Conservation (phyloP, 345 rosid genomes). For the Arabis hirsuta region DNA sequence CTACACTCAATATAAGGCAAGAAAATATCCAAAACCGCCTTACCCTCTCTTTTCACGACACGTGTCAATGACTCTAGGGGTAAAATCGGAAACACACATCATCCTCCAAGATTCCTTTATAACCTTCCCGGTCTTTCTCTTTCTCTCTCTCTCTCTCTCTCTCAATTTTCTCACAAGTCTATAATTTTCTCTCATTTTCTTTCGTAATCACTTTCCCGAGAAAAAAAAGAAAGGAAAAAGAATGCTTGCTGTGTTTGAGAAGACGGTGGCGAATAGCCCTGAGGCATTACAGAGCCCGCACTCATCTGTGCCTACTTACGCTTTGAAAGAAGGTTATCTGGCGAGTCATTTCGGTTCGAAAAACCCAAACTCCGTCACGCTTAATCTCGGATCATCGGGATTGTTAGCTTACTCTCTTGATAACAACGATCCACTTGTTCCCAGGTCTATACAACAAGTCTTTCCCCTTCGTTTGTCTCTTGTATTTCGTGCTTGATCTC, state of each 20-base stretch:
- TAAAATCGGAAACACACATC: not conserved
- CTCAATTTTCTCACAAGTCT: not conserved
- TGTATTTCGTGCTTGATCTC: constrained; percentile 15
- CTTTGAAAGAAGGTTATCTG: constrained; percentile 71
- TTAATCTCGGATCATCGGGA: constrained; percentile 83
- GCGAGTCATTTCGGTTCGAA: constrained; percentile 58
- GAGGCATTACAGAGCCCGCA: constrained; percentile 76
- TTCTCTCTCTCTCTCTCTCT: constrained; percentile 13
- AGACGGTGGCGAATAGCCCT: constrained; percentile 88
- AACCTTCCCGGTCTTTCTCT: constrained; percentile 41
- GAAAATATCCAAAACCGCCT: constrained; percentile 19
- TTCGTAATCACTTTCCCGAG: not conserved
- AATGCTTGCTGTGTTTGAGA: constrained; percentile 90
- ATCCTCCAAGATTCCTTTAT: constrained; percentile 28
- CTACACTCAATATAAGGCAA: too few relatives aligned
- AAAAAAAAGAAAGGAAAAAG: constrained; percentile 6
- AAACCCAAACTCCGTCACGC: constrained; percentile 61
- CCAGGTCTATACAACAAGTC: constrained; percentile 52
- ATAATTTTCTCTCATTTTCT: constrained; percentile 2
- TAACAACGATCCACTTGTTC: constrained; percentile 75
- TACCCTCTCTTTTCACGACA: not conserved
- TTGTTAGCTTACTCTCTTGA: constrained; percentile 69
- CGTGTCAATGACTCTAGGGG: constrained; percentile 11
- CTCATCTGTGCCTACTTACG: constrained; percentile 47
- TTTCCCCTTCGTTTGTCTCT: constrained; percentile 1